Evolutionary conservation across 2,329 filamentous ascomycete genomes (phyloP), one percentile per base, ranked within the genome.

Genomic region (Botrytis medusae): DNA sequence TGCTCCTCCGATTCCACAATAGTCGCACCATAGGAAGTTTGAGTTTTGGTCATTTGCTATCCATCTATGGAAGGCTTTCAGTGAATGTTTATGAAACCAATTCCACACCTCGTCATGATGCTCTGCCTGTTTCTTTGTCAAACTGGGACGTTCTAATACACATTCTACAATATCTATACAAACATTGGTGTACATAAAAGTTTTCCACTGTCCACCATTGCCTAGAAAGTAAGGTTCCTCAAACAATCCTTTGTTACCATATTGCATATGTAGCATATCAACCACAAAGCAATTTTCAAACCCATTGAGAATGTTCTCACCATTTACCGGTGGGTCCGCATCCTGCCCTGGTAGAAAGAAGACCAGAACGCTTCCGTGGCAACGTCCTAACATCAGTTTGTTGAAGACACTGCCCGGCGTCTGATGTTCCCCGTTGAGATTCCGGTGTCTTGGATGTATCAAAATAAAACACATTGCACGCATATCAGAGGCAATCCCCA

Each of bases 261-360:
- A 37, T 37, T 10, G 32, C 34, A 61, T 61, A 61, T 61, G 59
- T 37, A 37, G 20, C 59, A 61, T 37, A 34, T 34, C 59, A 61
- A 61, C 32, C 59, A 61, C 59, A 37, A 61, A 61, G 22, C 22
- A 25, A 40, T 61, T 34, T 7, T 61, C 34, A 9, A 42, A 42
- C 2, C 6, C 2, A 9, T 1, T 42, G 14, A 2, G 10, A 14
- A 2, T 1, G 3, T 42, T 57, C 16, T 12, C 18, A 29, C n/a
- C 5, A 22, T 57, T n/a, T 57, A 57, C 29, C 59, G 14, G 4
- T 37, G 22, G 20, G 18, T 1, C 2, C 12, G 9, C 6, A 37
- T 37, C 7, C 29, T n/a, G 12, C 4, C 16, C 4, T 20, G 2
- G 59, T n/a, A 12, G 59, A 61, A 22, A 32, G 4, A 61, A 40